phyloP scores from a whole-genome alignment of 2,329 filamentous ascomycete genomes.

The Stachybotrys echinatus region DNA sequence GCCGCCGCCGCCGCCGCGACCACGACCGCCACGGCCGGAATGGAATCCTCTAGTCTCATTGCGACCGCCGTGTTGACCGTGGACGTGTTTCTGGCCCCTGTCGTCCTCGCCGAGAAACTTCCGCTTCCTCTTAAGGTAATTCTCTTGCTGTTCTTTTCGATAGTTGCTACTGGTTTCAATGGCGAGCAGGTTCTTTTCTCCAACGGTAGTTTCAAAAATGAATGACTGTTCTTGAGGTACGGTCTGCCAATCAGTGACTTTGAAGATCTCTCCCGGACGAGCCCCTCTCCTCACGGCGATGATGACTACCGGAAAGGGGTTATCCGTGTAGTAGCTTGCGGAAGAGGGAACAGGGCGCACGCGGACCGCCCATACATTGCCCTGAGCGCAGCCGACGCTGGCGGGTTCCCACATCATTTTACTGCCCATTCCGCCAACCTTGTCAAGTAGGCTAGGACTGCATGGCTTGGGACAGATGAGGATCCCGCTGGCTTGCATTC shows the following conservation, averaged over 20 bases:
- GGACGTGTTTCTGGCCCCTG: conserved; percentile 23
- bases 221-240: conserved; percentile 65
- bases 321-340: conserved; percentile 72
- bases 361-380: conserved; percentile 81
- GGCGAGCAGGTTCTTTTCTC: conserved; percentile 78
- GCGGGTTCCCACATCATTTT: conserved; percentile 82
- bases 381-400: conserved; percentile 68
- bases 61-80: conserved; percentile 29
- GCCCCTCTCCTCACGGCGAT: conserved; percentile 73
- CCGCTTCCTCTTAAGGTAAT: conserved; percentile 59
- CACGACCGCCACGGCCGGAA: conserved; percentile 32
- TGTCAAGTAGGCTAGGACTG: conserved; percentile 66
- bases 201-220: conserved; percentile 76
- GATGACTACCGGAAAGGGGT: conserved; percentile 72
- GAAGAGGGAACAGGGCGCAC: conserved; percentile 67
- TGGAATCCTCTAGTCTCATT: conserved; percentile 37
- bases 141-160: conserved; percentile 59
- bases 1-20: conserved; percentile 32
- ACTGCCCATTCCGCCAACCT: conserved; percentile 80
- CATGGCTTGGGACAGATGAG: conserved; percentile 79
- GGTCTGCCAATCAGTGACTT: conserved; percentile 80
- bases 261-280: conserved; percentile 71
- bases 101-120: conserved; percentile 48
- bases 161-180: conserved; percentile 66
- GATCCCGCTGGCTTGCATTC: conserved; percentile 82